Percentiles rank a stretch among this genome's conserved stretches.
phyloP scores from a whole-genome alignment of 768 basidiomycete genomes.

The Lepiota venenata region DNA sequence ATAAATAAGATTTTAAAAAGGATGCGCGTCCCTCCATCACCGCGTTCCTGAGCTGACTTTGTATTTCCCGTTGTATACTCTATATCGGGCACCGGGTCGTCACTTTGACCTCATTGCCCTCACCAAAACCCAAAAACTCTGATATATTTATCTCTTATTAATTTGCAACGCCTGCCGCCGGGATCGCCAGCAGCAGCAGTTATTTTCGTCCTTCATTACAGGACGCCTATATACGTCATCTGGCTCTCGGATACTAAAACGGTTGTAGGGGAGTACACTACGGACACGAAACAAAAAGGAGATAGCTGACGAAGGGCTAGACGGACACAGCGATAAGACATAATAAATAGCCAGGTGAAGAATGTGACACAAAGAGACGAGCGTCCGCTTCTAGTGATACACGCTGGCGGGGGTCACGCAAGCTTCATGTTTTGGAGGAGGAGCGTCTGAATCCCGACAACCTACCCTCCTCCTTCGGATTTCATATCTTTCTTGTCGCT shows the following conservation, averaged over 20 bases:
- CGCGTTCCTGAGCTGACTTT: slow-evolving; percentile 1
- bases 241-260: slow-evolving; percentile 3
- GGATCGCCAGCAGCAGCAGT: neutral
- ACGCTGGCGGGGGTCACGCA: neutral
- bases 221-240: slow-evolving; percentile 2
- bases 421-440: neutral
- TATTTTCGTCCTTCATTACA: slow-evolving; percentile 5
- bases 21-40: slow-evolving; percentile 1
- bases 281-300: neutral
- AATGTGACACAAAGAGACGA: neutral
- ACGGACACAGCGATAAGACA: slow-evolving; percentile 4
- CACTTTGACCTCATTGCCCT: slow-evolving; percentile 1
- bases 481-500: slow-evolving; percentile 8
- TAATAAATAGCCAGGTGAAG: neutral
- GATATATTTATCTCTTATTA: slow-evolving; percentile 9
- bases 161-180: slow-evolving; percentile 7
- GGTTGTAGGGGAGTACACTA: slow-evolving; percentile 1
- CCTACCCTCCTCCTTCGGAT: slow-evolving; percentile 9
- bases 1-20: slow-evolving; percentile 7
- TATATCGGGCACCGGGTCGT: neutral
- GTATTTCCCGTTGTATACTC: neutral
- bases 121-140: neutral
- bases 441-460: neutral
- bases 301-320: neutral
- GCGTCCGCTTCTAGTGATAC: slow-evolving; percentile 2